Conservation (phyloP, 306 rosid species). For the Pyrus bretschneideri region DNA sequence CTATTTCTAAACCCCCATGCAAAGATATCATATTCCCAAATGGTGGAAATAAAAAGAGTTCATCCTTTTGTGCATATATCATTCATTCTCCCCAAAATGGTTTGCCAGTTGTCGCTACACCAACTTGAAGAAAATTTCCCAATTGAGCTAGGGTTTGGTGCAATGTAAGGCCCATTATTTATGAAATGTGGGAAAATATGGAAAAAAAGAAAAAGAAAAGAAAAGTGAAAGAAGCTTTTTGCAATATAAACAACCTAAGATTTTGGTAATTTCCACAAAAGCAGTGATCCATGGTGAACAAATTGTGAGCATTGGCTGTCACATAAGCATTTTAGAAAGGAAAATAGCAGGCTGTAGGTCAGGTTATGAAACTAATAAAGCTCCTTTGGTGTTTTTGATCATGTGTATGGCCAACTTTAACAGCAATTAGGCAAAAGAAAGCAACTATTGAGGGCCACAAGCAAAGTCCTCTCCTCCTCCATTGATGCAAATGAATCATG, state of each 20-base stretch:
- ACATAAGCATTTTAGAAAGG: neutral
- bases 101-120: neutral
- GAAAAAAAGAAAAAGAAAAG: neutral
- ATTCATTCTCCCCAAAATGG: neutral
- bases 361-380: constrained; percentile 12
- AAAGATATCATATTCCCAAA: neutral
- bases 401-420: constrained; percentile 25
- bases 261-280: no score
- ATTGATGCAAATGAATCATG: constrained; percentile 29
- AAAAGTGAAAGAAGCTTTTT: no score
- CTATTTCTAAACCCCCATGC: neutral
- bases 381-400: constrained; percentile 9
- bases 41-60: neutral
- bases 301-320: no score
- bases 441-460: constrained; percentile 18
- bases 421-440: constrained; percentile 33
- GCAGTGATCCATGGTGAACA: no score
- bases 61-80: neutral
- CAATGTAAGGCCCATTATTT: constrained; percentile 13
- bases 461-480: constrained; percentile 7
- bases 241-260: no score
- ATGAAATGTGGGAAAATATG: neutral
- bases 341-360: neutral
- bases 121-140: neutral
- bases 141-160: neutral